These are phyloP conservation scores for Triticum urartu DNA, from an alignment of 176 grass and related monocot genomes.

Conservation along the genomic window DNA sequence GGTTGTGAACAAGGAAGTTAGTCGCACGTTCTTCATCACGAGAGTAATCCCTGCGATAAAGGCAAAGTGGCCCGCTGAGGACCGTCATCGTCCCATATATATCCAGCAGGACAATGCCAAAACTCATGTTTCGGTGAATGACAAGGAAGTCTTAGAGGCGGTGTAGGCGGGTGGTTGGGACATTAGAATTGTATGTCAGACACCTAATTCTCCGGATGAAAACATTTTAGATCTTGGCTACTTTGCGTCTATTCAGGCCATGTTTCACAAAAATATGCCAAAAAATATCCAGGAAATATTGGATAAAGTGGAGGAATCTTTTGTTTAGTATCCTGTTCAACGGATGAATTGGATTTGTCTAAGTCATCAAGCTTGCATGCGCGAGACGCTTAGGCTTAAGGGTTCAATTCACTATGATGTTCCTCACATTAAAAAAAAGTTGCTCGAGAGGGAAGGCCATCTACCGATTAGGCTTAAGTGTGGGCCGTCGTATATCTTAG, in stretches of 20 bases:
- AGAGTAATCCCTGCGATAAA: too few species aligned
- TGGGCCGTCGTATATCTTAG: not conserved
- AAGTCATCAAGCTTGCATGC: not conserved
- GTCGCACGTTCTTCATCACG: too few species aligned
- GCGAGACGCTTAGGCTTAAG: not conserved
- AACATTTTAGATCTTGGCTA: not conserved
- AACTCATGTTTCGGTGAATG: too few species aligned
- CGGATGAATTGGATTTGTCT: not conserved
- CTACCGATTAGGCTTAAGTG: not conserved
- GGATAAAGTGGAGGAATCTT: not conserved
- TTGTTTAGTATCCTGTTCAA: not conserved
- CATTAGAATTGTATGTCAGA: too few species aligned
- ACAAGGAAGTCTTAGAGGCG: too few species aligned
- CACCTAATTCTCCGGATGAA: not conserved
- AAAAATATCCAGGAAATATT: too few species aligned
- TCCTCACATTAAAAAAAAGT: not conserved
- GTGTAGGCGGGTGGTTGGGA: too few species aligned
- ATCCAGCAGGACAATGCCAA: too few species aligned
- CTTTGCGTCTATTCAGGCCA: not conserved
- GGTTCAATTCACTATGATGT: not conserved
- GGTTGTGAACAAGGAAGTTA: too few species aligned
- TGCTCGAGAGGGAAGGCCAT: not conserved
- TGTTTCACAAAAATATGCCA: too few species aligned
- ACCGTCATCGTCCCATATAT: too few species aligned
- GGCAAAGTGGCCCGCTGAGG: too few species aligned